phyloP scores from a whole-genome alignment of 768 basidiomycete genomes.

The Serendipita sp. region DNA sequence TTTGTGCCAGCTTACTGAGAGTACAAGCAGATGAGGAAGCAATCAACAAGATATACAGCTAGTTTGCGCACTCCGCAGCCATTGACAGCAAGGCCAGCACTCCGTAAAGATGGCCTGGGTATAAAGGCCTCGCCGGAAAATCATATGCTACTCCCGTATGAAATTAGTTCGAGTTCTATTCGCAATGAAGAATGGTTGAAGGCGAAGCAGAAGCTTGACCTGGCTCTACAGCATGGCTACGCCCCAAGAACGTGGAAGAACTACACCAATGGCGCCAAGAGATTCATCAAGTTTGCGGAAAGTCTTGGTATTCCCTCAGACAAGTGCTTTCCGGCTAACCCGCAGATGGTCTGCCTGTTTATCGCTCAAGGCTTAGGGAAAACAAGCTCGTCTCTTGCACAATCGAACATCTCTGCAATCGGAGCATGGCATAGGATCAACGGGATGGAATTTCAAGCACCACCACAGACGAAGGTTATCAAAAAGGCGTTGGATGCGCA shows the following conservation, averaged over 20 bases:
- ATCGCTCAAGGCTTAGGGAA: not conserved
- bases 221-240: not conserved
- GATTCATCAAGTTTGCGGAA: not conserved
- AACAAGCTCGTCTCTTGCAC: not conserved
- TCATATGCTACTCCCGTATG: conserved; percentile 24
- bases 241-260: not conserved
- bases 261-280: not conserved
- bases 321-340: not conserved
- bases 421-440: not conserved
- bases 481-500: not conserved
- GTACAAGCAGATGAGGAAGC: too few relatives aligned
- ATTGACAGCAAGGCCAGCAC: not conserved
- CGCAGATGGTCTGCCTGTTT: not conserved
- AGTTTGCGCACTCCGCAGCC: too few relatives aligned
- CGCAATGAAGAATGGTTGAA: too few relatives aligned
- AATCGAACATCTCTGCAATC: not conserved
- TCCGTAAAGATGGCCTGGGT: conserved; percentile 14
- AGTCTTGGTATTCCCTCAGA: not conserved
- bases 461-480: not conserved
- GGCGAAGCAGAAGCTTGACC: not conserved
- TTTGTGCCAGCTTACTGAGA: too few relatives aligned
- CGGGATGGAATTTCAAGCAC: not conserved
- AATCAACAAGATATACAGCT: too few relatives aligned
- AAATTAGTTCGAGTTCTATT: conserved; percentile 4
- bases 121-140: conserved; percentile 28